These are phyloP conservation scores for Penicillium sp. DNA, from an alignment of 2,329 filamentous ascomycete genomes.

Conservation along the genomic window DNA sequence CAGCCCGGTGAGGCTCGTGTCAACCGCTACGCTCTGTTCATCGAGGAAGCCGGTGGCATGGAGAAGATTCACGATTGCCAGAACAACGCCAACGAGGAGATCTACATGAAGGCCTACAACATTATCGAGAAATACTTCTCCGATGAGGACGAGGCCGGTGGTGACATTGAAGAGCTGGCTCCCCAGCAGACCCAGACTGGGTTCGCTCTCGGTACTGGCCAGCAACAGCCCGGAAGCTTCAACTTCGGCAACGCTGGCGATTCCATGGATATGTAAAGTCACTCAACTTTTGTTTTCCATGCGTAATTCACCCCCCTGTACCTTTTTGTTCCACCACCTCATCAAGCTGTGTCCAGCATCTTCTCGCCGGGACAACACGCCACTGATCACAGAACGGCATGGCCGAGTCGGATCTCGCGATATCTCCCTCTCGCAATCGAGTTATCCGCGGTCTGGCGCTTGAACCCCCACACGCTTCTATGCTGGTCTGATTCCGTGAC, in stretches of 20 bases:
- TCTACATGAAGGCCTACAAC: constrained; percentile 99
- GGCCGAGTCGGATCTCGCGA: background rate
- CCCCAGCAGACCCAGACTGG: constrained; percentile 70
- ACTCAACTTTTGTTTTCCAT: background rate
- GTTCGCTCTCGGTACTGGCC: constrained; percentile 68
- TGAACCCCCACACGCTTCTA: constrained; percentile 2
- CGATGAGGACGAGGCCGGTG: constrained; percentile 82
- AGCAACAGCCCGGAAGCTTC: constrained; percentile 76
- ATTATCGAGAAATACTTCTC: constrained; percentile 99
- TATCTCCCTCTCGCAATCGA: constrained; percentile 1
- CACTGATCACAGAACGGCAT: background rate
- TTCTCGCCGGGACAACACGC: background rate
- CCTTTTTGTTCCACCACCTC: background rate
- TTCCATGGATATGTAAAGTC: constrained; percentile 72
- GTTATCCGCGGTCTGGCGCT: background rate
- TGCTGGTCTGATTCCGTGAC: constrained; percentile 12
- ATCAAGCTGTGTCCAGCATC: constrained; percentile 3
- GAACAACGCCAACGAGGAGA: constrained; percentile 99
- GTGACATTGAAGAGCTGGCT: constrained; percentile 78
- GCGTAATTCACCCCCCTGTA: background rate
- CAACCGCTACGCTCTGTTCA: constrained; percentile 97
- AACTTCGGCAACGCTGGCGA: constrained; percentile 81
- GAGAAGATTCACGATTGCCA: constrained; percentile 99
- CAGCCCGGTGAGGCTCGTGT: constrained; percentile 58
- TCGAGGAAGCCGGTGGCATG: constrained; percentile 98